Evolutionary conservation across 371 early-diverging fungal genomes (phyloP).

Genomic region (Choanephora cucurbitarum): DNA sequence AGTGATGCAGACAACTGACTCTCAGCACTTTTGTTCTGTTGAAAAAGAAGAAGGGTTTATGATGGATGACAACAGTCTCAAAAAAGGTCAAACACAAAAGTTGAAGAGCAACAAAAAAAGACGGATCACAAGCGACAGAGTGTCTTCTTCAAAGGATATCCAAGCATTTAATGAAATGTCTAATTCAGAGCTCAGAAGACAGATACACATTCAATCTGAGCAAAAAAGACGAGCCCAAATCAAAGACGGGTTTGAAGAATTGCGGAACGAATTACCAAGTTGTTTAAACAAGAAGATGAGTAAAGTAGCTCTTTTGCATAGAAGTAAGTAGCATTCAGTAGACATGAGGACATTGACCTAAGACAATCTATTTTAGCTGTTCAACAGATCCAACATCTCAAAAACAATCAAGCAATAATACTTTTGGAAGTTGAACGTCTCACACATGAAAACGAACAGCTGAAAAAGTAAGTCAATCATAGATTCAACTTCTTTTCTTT

Average conservation of each 20-base stretch:
- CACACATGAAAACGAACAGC: constrained; percentile 47
- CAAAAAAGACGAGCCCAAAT: constrained; percentile 63
- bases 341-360: too few species aligned
- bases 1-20: not conserved
- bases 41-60: not conserved
- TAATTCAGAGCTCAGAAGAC: constrained; percentile 52
- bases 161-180: not conserved
- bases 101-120: not conserved
- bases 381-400: constrained; percentile 51
- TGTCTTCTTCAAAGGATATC: too few species aligned
- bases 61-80: not conserved
- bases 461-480: constrained; percentile 45
- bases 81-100: too few species aligned
- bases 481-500: not conserved
- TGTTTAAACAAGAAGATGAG: constrained; percentile 59
- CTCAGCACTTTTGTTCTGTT: not conserved
- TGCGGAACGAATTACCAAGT: constrained; percentile 54
- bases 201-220: constrained; percentile 64
- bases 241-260: constrained; percentile 62
- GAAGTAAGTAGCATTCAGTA: constrained; percentile 51
- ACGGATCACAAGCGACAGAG: not conserved
- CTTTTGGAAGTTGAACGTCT: constrained; percentile 45
- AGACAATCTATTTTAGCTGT: constrained; percentile 40
- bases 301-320: constrained; percentile 55
- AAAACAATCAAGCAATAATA: constrained; percentile 45